phyloP scores from a whole-genome alignment of 2,329 filamentous ascomycete genomes.

The Paecilomyces formosus region DNA sequence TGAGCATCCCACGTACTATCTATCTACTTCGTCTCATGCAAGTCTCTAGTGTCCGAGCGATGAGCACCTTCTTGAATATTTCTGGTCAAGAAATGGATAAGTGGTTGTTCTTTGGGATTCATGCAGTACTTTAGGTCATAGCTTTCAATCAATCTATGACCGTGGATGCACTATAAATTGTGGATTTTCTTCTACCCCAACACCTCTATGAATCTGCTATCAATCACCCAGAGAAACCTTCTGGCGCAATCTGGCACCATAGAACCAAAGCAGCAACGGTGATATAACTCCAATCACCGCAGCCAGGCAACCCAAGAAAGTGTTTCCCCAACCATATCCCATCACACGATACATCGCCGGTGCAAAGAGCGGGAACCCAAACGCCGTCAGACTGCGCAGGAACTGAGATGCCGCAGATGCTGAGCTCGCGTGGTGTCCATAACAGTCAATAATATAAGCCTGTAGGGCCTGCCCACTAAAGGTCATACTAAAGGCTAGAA shows the following conservation, averaged over 20 bases:
- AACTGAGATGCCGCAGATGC: constrained; percentile 43
- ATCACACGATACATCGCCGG: constrained; percentile 29
- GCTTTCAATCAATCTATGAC: too few species aligned
- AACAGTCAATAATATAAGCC: constrained; percentile 30
- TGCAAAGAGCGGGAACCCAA: constrained; percentile 45
- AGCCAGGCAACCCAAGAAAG: constrained; percentile 34
- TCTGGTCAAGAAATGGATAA: too few species aligned
- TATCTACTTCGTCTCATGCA: too few species aligned
- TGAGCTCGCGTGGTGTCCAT: constrained; percentile 39
- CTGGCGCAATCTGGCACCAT: constrained; percentile 16
- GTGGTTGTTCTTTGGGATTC: too few species aligned
- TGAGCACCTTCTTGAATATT: too few species aligned
- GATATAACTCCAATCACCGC: constrained; percentile 28
- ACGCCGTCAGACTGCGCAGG: constrained; percentile 39
- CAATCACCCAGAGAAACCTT: too few species aligned
- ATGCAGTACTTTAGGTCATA: too few species aligned
- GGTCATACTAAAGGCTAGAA: constrained; percentile 38
- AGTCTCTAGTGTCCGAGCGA: too few species aligned
- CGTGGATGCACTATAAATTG: too few species aligned
- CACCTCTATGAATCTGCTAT: too few species aligned
- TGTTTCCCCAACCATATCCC: constrained; percentile 34
- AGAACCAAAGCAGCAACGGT: constrained; percentile 38
- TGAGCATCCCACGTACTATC: too few species aligned
- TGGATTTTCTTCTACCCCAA: too few species aligned
- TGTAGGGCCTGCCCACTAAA: constrained; percentile 25